phyloP scores from a whole-genome alignment of 805 yeast genomes.

The Debaryomyces hansenii region DNA sequence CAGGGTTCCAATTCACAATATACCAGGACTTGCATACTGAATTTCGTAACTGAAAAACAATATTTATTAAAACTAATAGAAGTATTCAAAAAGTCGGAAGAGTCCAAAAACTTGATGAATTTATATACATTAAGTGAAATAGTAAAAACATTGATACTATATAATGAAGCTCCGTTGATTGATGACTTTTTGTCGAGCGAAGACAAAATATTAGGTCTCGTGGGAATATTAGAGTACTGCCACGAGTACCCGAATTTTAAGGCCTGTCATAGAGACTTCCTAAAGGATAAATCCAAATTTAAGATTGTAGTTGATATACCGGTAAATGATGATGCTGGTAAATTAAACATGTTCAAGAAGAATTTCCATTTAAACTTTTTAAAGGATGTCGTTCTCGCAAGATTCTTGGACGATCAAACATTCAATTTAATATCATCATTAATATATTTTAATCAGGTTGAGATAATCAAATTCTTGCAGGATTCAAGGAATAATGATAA shows the following conservation, averaged over 20 bases:
- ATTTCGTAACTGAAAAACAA: conserved; percentile 51
- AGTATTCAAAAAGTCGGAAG: conserved; percentile 59
- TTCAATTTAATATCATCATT: conserved; percentile 64
- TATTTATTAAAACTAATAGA: conserved; percentile 54
- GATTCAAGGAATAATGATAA: conserved; percentile 35
- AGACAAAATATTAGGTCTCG: conserved; percentile 47
- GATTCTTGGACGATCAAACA: conserved; percentile 79
- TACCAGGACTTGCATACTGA: conserved; percentile 60
- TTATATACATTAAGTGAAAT: conserved; percentile 72
- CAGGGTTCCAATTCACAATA: conserved; percentile 62
- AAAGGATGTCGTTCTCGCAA: conserved; percentile 82
- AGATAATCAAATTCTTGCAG: conserved; percentile 59
- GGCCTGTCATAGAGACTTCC: conserved; percentile 73
- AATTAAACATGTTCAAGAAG: conserved; percentile 55
- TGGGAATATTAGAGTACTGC: conserved; percentile 85
- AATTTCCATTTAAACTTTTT: conserved; percentile 79
- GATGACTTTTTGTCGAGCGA: conserved; percentile 34
- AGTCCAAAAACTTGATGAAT: conserved; percentile 47
- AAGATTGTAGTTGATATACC: conserved; percentile 68
- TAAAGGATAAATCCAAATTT: conserved; percentile 57
- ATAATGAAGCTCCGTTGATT: conserved; percentile 55
- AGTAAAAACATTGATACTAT: conserved; percentile 65
- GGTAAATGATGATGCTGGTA: conserved; percentile 47
- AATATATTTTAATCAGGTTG: conserved; percentile 68
- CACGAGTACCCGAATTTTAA: conserved; percentile 79